Evolutionary conservation across 495 filamentous ascomycete species (phyloP), one percentile per base, ranked within the genome.

Genomic region (Tuber brumale): DNA sequence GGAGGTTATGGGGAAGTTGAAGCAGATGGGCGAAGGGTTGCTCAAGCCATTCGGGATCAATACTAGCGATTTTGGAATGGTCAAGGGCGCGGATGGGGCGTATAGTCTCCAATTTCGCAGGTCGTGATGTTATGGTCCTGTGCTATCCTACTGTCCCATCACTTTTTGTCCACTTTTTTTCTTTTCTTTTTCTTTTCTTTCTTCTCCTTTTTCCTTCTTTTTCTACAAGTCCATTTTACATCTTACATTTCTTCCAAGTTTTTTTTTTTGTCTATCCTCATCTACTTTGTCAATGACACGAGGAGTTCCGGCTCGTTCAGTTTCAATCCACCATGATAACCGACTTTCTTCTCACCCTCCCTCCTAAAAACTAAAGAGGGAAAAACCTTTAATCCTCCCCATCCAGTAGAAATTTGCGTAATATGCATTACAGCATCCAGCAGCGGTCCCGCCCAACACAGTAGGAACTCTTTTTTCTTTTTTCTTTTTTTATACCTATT

Each of bases 1-100:
- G 10, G 95, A 99, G 84, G 97, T 97, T 92, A 94, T 97, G 92
- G 92, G 90, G 39, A 97, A 97, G 85, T 84, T 99, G 84, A 97
- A 97, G 84, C 76, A 93, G 87, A 86, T 99, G 74, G 95, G 95
- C 3, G 97, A 99, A 85, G 92, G 93, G 1, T 87, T 99, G 66
- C 85, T 99, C 51, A 97, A 92, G 81, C 95, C 95, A 1, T 99
- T 97, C 85, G 95, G 95, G 27, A 85, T 99, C 74, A 94, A 90
- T 42, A 97, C 95, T 21, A 91, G 97, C 27, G 95, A 93, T 82
- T 99, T 99, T 85, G 90, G 97, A 51, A 94, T 97, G 86, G 89
- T 91, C 9, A 94, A 97, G 84, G 94, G 97, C 80, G 92, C 93
- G 78, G 91, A 90, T 8, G 95, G 95, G 12, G 94, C 92, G 27